Base-by-base conservation (phyloP, 2,329 filamentous ascomycete species). In the Knoxdaviesia capensis region DNA sequence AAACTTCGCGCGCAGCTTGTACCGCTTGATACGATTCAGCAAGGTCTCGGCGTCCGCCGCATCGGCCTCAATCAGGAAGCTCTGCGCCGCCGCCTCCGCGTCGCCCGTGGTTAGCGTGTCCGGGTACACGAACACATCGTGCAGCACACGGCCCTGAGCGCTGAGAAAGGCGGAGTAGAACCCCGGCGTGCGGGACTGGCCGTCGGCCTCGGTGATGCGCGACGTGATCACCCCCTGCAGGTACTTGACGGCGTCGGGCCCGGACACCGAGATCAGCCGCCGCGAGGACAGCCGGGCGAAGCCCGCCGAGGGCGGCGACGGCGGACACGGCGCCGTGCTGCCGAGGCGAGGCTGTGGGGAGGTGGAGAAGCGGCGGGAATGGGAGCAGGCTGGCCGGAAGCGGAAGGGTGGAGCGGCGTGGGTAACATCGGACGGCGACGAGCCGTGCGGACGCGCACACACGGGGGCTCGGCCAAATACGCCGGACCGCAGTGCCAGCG, bases 111-210 rank as follows among this genome's bases (percentile, higher is more conserved):
- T 39, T 45, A 46, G 46, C 6, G 9, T 52, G 42, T 48, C 50
- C 0, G 77, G 79, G 64, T 94, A 94, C 39, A 98, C 67, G 58
- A 96, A 93, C 41, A 86, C 80, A 60, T 98, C 90, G 62, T 88
- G 74, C 37, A 94, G 64, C 7, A 98, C 71, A 44, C 87, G 74
- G 36, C 90, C 90, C 46, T 75, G 74, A 6, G 88, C 84, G 49
- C 81, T 93, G 36, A 98, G 66, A 53, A 98, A 94, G 0, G 77
- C 84, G 6, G 80, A 69, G 59, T 93, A 96, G 56, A 80, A 77
- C 4, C 75, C 78, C 1, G 62, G 59, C 4, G 50, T 52, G 29
- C 58, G 57, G 2, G 60, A 51, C 34, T 53, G 46, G 46, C 59
- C 53, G 45, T 61, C 48, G 30, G 47, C 53, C 6, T 60, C 49